Base-by-base conservation (phyloP, 2,329 filamentous ascomycete genomes). In the Fusarium torreyae region DNA sequence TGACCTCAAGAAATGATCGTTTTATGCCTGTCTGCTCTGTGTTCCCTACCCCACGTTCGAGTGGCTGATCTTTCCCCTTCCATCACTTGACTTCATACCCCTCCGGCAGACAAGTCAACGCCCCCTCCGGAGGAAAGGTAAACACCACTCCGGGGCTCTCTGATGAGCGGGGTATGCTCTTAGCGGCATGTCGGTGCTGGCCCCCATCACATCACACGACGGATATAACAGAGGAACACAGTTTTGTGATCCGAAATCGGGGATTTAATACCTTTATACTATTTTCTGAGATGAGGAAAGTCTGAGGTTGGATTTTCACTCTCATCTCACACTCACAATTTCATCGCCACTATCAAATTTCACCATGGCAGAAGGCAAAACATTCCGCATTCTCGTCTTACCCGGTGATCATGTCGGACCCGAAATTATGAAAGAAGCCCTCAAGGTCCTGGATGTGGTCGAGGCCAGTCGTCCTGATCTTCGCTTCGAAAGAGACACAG, bases 391-490 rank as follows among this genome's bases (percentile, higher is more conserved):
- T 52, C 77, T 85, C n/a, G 74, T 85, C 45, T 78, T 85, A 2
- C 79, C 81, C 0, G 82, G 83, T 38, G 83, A 85, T 68, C 81
- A 82, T 63, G 80, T 84, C 49, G 83, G 84, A 2, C 83, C 84
- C 7, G 80, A 86, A 71, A 78, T 85, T 34, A 79, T 84, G 52
- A 68, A 75, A 6, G 82, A 85, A 71, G 83, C 83, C 11, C 76
- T 84, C 48, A 82, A 82, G 66, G 80, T 85, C 13, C 79, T 86
- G 7, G 79, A 83, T 31, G 77, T 82, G 6, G 71, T 85, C 33
- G 75, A 79, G 43, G 55, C 70, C 7, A 69, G 70, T 28, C 77
- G 78, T 1, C 76, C 78, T 0, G 58, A 71, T 13, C 51, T 80
- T 34, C 63, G 55, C 1, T 81, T 81, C 36, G 65, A 77, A 22